phyloP scores from a whole-genome alignment of 2,329 filamentous ascomycete species.

The Alternaria alternata region DNA sequence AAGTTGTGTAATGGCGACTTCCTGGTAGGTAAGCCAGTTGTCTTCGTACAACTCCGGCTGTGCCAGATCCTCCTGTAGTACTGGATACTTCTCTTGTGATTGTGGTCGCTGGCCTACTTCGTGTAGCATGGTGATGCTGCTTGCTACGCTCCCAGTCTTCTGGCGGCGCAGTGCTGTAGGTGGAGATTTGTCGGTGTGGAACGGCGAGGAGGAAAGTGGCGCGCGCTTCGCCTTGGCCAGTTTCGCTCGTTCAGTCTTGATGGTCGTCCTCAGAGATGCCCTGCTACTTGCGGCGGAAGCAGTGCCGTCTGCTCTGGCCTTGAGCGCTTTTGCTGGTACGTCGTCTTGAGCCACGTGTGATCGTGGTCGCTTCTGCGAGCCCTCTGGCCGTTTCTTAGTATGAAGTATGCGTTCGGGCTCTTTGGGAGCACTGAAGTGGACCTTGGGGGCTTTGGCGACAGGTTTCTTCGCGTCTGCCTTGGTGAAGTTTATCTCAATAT shows the following conservation, averaged over 20 bases:
- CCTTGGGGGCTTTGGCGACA: constrained; percentile 33
- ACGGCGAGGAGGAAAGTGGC: constrained; percentile 47
- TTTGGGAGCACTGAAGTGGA: constrained; percentile 40
- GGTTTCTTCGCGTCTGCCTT: constrained; percentile 38
- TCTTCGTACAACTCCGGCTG: constrained; percentile 69
- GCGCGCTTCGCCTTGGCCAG: constrained; percentile 29
- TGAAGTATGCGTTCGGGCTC: constrained; percentile 26
- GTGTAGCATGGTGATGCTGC: constrained; percentile 46
- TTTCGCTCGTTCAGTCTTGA: constrained; percentile 37
- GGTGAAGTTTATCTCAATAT: constrained; percentile 44
- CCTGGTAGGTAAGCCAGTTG: constrained; percentile 69
- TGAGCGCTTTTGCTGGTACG: constrained; percentile 47
- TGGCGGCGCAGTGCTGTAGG: constrained; percentile 44
- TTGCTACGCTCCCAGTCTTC: constrained; percentile 31
- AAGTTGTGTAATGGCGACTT: constrained; percentile 67
- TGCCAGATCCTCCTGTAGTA: constrained; percentile 63
- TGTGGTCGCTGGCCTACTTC: constrained; percentile 41
- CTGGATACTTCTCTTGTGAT: constrained; percentile 56
- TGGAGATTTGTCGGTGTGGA: constrained; percentile 47
- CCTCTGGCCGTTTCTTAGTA: constrained; percentile 35
- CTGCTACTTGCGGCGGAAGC: constrained; percentile 38
- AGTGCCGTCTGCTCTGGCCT: constrained; percentile 38
- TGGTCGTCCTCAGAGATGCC: constrained; percentile 33
- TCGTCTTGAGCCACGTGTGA: constrained; percentile 43
- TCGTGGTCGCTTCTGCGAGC: constrained; percentile 44